phyloP scores from a whole-genome alignment of 768 basidiomycete species.

The Tulasnella sp. region DNA sequence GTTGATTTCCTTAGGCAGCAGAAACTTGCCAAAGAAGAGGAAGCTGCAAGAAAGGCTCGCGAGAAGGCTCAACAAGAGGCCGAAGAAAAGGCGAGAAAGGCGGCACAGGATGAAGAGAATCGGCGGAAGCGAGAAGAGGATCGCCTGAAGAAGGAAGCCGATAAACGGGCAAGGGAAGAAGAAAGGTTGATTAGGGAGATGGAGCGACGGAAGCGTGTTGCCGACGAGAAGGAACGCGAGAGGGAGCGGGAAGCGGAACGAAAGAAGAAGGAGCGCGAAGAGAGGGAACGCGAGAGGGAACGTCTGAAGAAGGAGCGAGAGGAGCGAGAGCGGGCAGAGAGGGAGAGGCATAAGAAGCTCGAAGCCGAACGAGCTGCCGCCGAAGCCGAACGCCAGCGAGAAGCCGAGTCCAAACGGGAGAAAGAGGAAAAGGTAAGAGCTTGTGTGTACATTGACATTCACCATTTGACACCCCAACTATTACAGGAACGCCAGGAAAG shows the following conservation, averaged over 20 bases:
- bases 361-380: constrained; percentile 21
- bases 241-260: constrained; percentile 27
- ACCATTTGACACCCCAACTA: background rate
- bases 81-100: constrained; percentile 59
- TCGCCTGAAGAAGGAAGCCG: constrained; percentile 70
- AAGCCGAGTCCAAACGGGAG: constrained; percentile 15
- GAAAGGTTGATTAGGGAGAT: constrained; percentile 40
- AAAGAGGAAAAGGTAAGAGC: constrained; percentile 16
- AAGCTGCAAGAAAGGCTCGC: constrained; percentile 68
- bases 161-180: constrained; percentile 71
- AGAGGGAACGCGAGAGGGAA: too few species aligned
- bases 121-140: constrained; percentile 81
- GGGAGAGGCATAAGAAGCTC: constrained; percentile 37
- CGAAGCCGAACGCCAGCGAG: constrained; percentile 5
- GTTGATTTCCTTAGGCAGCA: constrained; percentile 51
- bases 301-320: constrained; percentile 38
- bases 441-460: background rate
- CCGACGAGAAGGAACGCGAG: constrained; percentile 60
- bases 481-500: constrained; percentile 11
- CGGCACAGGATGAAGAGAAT: constrained; percentile 65
- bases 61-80: constrained; percentile 82
- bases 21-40: constrained; percentile 87
- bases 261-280: constrained; percentile 42
- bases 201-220: constrained; percentile 46
- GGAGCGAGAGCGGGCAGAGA: constrained; percentile 54